phyloP scores from a whole-genome alignment of 108 stramenopile genomes.

The Pseudonitzschia delicatissima region DNA sequence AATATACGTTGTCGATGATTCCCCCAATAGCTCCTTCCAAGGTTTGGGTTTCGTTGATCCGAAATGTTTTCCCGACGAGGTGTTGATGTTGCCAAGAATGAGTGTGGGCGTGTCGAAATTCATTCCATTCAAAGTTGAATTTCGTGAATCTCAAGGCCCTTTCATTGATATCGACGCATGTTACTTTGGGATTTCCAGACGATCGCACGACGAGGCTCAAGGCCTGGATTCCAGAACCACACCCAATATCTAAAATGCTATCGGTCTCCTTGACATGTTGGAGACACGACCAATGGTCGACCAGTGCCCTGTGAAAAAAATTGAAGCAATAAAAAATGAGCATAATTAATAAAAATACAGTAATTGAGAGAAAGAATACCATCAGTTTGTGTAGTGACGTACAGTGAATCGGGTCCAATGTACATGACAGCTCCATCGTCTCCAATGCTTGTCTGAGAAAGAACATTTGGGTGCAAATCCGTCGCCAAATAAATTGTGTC shows the following conservation, averaged over 20 bases:
- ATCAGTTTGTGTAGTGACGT: not conserved
- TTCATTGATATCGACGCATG: slow-evolving; percentile 63
- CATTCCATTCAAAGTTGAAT: slow-evolving; percentile 69
- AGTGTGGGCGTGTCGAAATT: slow-evolving; percentile 25
- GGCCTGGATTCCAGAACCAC: slow-evolving; percentile 78
- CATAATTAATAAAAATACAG: not conserved
- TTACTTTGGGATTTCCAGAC: not conserved
- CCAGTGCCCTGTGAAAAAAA: slow-evolving; percentile 35
- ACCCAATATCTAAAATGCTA: slow-evolving; percentile 56
- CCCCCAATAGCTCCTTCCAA: slow-evolving; percentile 16
- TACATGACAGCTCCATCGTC: slow-evolving; percentile 62
- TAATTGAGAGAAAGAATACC: not conserved
- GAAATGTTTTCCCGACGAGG: not conserved
- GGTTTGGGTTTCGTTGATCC: not conserved
- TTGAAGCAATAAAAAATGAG: not conserved
- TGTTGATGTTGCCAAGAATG: slow-evolving; percentile 14
- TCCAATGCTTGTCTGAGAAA: slow-evolving; percentile 52
- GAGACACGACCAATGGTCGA: slow-evolving; percentile 49
- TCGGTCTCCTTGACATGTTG: slow-evolving; percentile 4
- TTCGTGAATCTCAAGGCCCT: slow-evolving; percentile 59
- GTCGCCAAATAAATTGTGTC: slow-evolving; percentile 40
- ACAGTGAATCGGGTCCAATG: slow-evolving; percentile 79
- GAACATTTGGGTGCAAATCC: slow-evolving; percentile 74
- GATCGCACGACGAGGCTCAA: slow-evolving; percentile 20
- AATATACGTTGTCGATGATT: slow-evolving; percentile 32